phyloP scores from a whole-genome alignment of 441 rosid genomes.

The Jatropha podagrica region DNA sequence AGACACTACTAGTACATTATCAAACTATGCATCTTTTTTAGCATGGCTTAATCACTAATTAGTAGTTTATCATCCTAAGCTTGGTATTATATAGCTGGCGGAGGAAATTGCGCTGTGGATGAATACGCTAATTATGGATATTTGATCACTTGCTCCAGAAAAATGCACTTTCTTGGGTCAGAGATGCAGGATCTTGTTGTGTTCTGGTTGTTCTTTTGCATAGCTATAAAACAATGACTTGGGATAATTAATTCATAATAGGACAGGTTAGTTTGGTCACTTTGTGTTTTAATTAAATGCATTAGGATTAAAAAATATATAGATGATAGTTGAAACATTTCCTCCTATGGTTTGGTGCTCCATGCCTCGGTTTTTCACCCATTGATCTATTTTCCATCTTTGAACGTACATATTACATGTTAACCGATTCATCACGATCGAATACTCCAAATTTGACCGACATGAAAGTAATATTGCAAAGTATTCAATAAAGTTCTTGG shows the following conservation, averaged over 20 bases:
- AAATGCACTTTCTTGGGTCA: not conserved
- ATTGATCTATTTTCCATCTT: not conserved
- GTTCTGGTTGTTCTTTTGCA: constrained; percentile 2
- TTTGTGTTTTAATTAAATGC: not conserved
- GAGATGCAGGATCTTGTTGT: constrained; percentile 13
- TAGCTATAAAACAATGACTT: not conserved
- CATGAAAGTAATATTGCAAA: not conserved
- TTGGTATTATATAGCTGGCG: not conserved
- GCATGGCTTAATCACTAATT: not conserved
- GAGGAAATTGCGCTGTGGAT: constrained; percentile 7
- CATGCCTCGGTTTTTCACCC: constrained; percentile 6
- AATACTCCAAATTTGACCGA: constrained; percentile 10
- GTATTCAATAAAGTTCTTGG: not conserved
- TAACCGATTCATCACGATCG: constrained; percentile 8
- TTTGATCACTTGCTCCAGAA: not conserved
- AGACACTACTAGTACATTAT: not conserved
- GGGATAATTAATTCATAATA: constrained; percentile 5
- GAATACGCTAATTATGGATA: constrained; percentile 8
- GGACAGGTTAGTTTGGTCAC: constrained; percentile 10
- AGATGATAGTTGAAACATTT: constrained; percentile 2
- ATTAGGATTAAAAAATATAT: not conserved
- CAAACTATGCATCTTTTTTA: not conserved
- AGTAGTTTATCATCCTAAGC: not conserved
- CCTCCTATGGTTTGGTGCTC: constrained; percentile 14
- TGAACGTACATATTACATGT: constrained; percentile 1